These are phyloP conservation scores for Saturnispora besseyi DNA, from an alignment of 805 yeast genomes.

Conservation along the genomic window DNA sequence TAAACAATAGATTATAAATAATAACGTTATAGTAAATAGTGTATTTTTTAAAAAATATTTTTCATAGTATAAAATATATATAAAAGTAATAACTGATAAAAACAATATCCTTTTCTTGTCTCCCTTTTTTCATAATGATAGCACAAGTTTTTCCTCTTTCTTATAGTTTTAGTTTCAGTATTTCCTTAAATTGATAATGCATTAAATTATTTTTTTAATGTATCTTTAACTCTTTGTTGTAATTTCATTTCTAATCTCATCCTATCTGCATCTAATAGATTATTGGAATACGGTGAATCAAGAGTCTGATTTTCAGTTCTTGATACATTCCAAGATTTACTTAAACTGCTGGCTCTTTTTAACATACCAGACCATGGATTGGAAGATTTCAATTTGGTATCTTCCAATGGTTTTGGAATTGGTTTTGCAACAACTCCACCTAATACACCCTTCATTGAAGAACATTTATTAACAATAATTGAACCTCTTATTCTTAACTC, in stretches of 20 bases:
- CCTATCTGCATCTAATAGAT: conserved; percentile 34
- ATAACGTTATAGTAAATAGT: not conserved
- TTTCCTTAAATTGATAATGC: not conserved
- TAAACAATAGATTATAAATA: conserved; percentile 1
- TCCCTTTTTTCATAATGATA: too few species aligned
- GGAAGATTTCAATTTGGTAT: not conserved
- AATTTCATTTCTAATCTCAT: conserved; percentile 40
- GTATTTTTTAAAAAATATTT: not conserved
- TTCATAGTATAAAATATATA: not conserved
- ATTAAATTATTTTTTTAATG: conserved; percentile 19
- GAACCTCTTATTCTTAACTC: conserved; percentile 5
- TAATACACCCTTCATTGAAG: conserved; percentile 3
- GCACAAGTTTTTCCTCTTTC: too few species aligned
- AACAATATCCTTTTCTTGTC: too few species aligned
- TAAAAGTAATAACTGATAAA: not conserved
- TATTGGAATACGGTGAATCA: not conserved
- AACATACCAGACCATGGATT: conserved; percentile 6
- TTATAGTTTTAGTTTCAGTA: too few species aligned
- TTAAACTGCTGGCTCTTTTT: conserved; percentile 4
- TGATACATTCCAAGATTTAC: conserved; percentile 6
- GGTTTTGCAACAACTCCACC: conserved; percentile 5
- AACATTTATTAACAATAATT: not conserved
- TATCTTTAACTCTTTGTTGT: conserved; percentile 34
- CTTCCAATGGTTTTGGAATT: not conserved
- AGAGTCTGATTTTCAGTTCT: conserved; percentile 10